phyloP scores from a whole-genome alignment of 2,329 filamentous ascomycete species.

The Fusarium sp. region DNA sequence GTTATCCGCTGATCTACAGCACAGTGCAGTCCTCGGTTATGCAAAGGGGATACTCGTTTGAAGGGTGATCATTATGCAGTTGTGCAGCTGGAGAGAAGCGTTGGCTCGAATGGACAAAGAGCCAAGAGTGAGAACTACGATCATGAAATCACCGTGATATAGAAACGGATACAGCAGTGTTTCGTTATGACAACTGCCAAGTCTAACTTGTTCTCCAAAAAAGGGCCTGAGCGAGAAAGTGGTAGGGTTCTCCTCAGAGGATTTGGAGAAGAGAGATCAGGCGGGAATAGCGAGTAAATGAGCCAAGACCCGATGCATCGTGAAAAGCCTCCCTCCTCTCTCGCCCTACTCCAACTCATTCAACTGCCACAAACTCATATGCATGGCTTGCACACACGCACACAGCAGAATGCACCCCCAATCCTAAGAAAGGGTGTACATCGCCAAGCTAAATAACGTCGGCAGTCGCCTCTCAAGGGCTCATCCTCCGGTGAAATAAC shows the following conservation, averaged over 20 bases:
- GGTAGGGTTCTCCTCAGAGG: slow-evolving; percentile 35
- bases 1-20: slow-evolving; percentile 9
- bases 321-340: neutral
- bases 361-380: neutral
- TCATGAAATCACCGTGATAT: slow-evolving; percentile 22
- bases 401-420: neutral
- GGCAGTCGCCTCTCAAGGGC: slow-evolving; percentile 6
- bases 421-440: slow-evolving; percentile 1
- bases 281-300: slow-evolving; percentile 14
- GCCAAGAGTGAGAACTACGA: neutral
- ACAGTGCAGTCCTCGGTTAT: slow-evolving; percentile 1
- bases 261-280: slow-evolving; percentile 39
- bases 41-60: neutral
- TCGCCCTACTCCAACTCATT: neutral
- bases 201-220: slow-evolving; percentile 33
- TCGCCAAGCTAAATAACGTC: slow-evolving; percentile 25
- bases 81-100: neutral
- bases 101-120: neutral
- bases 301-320: neutral
- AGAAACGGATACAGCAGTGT: neutral
- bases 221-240: neutral
- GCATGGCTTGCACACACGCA: neutral
- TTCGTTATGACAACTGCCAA: slow-evolving; percentile 29
- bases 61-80: neutral
- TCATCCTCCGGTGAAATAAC: neutral